A percentile compares a stretch with the other conserved stretches of the same genome.
Evolutionary conservation across 768 basidiomycete species (phyloP).

Genomic region (Mrakia hoshinonis): DNA sequence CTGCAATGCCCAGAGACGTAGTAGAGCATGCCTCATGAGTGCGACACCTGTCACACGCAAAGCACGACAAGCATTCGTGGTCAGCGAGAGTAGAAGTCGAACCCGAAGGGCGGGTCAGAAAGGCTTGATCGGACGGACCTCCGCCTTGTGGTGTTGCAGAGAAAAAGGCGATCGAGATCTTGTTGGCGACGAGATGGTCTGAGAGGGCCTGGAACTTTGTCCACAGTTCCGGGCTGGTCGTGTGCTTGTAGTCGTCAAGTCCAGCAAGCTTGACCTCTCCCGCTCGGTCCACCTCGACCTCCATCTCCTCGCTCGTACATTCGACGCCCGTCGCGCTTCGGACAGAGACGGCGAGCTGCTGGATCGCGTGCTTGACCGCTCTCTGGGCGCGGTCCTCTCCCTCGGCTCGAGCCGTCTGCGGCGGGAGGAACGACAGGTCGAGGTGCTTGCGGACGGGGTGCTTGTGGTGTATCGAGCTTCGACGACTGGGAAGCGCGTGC

Average conservation of each 20-base stretch:
- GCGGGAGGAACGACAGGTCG: slow-evolving; percentile 25
- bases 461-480: not conserved
- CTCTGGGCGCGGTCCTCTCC: slow-evolving; percentile 19
- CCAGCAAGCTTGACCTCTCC: slow-evolving; percentile 76
- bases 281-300: slow-evolving; percentile 59
- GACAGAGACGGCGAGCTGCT: slow-evolving; percentile 5
- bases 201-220: slow-evolving; percentile 47
- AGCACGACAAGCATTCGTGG: not conserved
- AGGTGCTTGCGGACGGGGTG: slow-evolving; percentile 8
- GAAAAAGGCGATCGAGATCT: slow-evolving; percentile 86
- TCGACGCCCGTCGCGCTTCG: slow-evolving; percentile 18
- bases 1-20: slow-evolving; percentile 62
- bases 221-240: slow-evolving; percentile 35
- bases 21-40: slow-evolving; percentile 90
- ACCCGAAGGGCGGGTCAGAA: no score
- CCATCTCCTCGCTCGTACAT: slow-evolving; percentile 47
- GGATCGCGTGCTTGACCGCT: slow-evolving; percentile 11
- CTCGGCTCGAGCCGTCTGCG: slow-evolving; percentile 48
- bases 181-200: slow-evolving; percentile 73
- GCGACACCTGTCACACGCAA: slow-evolving; percentile 59
- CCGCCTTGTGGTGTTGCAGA: slow-evolving; percentile 79
- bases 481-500: slow-evolving; percentile 6
- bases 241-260: slow-evolving; percentile 63
- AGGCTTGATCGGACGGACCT: slow-evolving; percentile 44
- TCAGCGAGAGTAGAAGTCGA: not conserved